phyloP scores from a whole-genome alignment of 2,329 filamentous ascomycete genomes.

The Penicillium brasilianum region DNA sequence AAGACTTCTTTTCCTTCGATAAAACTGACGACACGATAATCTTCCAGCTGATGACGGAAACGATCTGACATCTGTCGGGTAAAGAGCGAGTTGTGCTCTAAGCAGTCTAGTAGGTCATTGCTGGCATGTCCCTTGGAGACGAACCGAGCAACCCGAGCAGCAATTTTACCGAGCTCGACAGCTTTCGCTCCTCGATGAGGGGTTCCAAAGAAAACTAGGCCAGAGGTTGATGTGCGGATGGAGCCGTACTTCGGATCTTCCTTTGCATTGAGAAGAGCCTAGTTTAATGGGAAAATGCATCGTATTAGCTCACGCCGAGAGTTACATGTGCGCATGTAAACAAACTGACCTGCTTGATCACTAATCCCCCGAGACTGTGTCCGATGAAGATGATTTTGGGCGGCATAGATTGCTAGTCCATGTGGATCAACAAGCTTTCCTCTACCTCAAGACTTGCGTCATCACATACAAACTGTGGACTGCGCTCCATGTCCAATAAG shows the following conservation, averaged over 20 bases:
- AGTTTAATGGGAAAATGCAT: background rate
- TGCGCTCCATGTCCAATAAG: constrained; percentile 38
- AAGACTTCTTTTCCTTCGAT: constrained; percentile 41
- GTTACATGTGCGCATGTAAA: background rate
- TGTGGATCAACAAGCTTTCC: background rate
- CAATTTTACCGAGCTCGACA: constrained; percentile 41
- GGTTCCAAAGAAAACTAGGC: constrained; percentile 44
- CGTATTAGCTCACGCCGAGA: background rate
- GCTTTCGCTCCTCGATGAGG: constrained; percentile 42
- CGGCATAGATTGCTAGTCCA: constrained; percentile 23
- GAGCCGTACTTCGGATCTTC: constrained; percentile 42
- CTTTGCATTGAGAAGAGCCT: constrained; percentile 43
- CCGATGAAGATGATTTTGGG: constrained; percentile 40
- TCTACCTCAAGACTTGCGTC: background rate
- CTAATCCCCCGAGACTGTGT: constrained; percentile 39
- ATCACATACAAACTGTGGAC: constrained; percentile 31
- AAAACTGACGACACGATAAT: constrained; percentile 43
- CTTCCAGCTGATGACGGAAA: constrained; percentile 42
- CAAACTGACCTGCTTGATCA: constrained; percentile 41
- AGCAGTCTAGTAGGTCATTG: constrained; percentile 36
- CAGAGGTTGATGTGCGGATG: constrained; percentile 40
- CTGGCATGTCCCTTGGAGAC: constrained; percentile 40
- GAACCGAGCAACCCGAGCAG: constrained; percentile 40
- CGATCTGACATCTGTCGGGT: constrained; percentile 40
- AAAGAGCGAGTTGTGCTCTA: constrained; percentile 39